Conservation (phyloP, 805 yeast species). For the Wickerhamomyces subpelliculosus region DNA sequence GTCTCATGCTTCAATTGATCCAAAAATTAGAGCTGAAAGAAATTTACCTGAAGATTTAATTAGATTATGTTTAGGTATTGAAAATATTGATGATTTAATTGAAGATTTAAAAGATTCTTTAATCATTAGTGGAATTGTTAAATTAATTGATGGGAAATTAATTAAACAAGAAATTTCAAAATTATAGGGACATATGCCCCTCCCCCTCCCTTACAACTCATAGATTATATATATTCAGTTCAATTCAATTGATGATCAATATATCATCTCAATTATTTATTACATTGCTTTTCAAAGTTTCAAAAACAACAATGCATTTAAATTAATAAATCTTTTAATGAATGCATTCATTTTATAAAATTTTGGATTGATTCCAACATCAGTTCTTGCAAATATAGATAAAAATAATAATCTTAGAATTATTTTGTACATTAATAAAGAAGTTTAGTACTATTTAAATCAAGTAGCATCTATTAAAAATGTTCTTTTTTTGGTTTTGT, state of each 20-base stretch:
- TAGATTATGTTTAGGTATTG: constrained; percentile 89
- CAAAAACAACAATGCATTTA: too few species aligned
- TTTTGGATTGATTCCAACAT: not conserved
- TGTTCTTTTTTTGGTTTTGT: too few species aligned
- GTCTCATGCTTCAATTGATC: constrained; percentile 97
- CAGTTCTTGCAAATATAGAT: not conserved
- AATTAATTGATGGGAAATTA: constrained; percentile 22
- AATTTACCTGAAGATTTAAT: constrained; percentile 89
- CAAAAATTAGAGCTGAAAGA: constrained; percentile 78
- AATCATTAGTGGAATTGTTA: constrained; percentile 52
- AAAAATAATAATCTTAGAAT: too few species aligned
- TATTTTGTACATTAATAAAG: not conserved
- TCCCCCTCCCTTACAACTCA: too few species aligned
- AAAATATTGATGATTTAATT: constrained; percentile 71
- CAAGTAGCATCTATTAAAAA: too few species aligned
- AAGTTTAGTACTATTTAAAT: not conserved
- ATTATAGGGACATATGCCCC: too few species aligned
- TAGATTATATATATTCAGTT: too few species aligned
- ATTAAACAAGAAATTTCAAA: constrained; percentile 14
- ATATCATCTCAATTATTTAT: too few species aligned
- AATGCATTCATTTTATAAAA: too few species aligned
- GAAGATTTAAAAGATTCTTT: constrained; percentile 74
- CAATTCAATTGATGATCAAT: too few species aligned
- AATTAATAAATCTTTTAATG: too few species aligned
- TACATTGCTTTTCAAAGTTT: too few species aligned